phyloP scores from a whole-genome alignment of 306 rosid species.

The Pterocarpus santalinus region DNA sequence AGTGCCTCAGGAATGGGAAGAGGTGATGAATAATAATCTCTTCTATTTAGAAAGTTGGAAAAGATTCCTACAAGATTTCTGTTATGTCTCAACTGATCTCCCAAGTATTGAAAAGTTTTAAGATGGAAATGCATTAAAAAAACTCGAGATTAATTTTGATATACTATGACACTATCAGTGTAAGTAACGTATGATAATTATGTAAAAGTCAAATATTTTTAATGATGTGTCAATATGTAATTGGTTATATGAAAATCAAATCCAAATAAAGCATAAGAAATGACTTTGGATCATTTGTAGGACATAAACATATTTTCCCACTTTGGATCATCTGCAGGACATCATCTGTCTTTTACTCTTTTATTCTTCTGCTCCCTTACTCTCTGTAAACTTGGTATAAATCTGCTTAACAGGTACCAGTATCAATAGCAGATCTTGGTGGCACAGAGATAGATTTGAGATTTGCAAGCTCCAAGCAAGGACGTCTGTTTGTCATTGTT shows the following conservation, averaged over 20 bases:
- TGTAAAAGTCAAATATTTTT: no score
- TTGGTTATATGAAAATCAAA: no score
- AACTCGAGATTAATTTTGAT: neutral
- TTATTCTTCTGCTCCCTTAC: conserved; percentile 9
- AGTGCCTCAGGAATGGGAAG: conserved; percentile 95
- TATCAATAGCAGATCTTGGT: conserved; percentile 99
- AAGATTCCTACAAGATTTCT: conserved; percentile 26
- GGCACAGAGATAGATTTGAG: conserved; percentile 98
- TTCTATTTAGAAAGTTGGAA: conserved; percentile 24
- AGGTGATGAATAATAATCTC: conserved; percentile 60
- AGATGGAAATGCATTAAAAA: neutral
- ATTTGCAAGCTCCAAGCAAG: conserved; percentile 82
- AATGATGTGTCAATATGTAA: no score
- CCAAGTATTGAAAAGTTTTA: neutral
- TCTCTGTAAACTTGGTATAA: conserved; percentile 22
- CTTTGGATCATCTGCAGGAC: conserved; percentile 3
- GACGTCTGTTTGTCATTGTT: conserved; percentile 84
- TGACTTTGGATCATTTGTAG: no score
- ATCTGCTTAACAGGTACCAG: conserved; percentile 78
- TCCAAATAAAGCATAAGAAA: no score
- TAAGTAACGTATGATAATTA: no score
- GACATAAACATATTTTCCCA: no score
- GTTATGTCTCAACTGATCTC: neutral
- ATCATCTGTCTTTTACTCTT: neutral
- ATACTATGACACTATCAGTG: no score